Percentiles rank a stretch among this genome's conserved stretches.
Evolutionary conservation across 2,329 filamentous ascomycete genomes (phyloP).

Genomic region (Balansia obtecta): DNA sequence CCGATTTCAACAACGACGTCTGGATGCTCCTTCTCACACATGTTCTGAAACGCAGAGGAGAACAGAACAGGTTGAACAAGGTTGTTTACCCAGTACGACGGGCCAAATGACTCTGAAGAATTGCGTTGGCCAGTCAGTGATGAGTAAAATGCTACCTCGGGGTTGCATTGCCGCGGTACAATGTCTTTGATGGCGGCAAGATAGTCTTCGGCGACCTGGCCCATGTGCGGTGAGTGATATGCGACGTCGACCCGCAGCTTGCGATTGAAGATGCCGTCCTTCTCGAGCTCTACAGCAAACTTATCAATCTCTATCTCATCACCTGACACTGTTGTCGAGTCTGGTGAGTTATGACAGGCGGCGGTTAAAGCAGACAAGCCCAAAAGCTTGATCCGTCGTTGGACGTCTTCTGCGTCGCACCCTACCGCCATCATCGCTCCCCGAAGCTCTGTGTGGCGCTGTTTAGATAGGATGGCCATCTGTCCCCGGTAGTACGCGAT

Average conservation of each 20-base stretch:
- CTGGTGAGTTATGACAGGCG: conserved; percentile 39
- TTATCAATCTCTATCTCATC: conserved; percentile 30
- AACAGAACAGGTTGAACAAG: conserved; percentile 30
- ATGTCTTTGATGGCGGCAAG: conserved; percentile 18
- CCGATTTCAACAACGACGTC: conserved; percentile 30
- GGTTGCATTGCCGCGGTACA: conserved; percentile 12
- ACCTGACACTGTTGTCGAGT: conserved; percentile 38
- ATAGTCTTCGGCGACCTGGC: conserved; percentile 35
- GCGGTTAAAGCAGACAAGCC: conserved; percentile 14
- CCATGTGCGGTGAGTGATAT: conserved; percentile 44
- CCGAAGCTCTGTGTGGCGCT: conserved; percentile 12
- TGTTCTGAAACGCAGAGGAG: conserved; percentile 20
- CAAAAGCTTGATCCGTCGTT: conserved; percentile 21
- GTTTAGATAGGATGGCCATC: not conserved
- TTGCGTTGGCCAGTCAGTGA: conserved; percentile 29
- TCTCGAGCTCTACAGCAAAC: conserved; percentile 24
- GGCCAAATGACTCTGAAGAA: conserved; percentile 21
- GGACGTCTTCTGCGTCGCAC: conserved; percentile 28
- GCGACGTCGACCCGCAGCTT: conserved; percentile 36
- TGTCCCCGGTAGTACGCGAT: conserved; percentile 38
- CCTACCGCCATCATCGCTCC: conserved; percentile 47
- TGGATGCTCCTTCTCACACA: conserved; percentile 16
- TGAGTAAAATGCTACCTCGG: conserved; percentile 29
- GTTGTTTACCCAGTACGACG: conserved; percentile 34
- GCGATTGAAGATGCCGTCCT: conserved; percentile 32